phyloP scores from a whole-genome alignment of 768 basidiomycete genomes.

The Hydnum rufescens region DNA sequence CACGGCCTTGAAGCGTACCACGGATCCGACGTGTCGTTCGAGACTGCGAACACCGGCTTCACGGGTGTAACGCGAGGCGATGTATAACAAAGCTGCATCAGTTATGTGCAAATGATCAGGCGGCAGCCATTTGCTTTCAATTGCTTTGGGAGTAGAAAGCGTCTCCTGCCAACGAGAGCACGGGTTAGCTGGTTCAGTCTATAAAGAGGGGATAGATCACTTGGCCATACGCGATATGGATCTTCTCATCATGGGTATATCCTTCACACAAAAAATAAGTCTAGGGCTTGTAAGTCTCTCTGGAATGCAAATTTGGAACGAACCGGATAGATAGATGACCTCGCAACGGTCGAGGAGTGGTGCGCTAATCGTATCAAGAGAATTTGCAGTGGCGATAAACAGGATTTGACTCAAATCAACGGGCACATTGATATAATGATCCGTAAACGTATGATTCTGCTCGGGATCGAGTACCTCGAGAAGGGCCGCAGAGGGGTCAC shows the following conservation, averaged over 20 bases:
- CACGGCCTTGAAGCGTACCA: conserved; percentile 85
- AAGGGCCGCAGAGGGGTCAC: conserved; percentile 78
- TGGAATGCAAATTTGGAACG: no score
- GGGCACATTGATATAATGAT: conserved; percentile 44
- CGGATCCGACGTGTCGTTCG: conserved; percentile 68
- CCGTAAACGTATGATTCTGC: conserved; percentile 43
- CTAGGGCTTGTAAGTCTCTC: no score
- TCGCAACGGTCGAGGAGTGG: conserved; percentile 84
- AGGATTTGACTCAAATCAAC: conserved; percentile 75
- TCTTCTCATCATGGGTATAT: conserved; percentile 81
- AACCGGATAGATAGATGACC: conserved; percentile 58
- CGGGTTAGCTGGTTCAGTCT: neutral
- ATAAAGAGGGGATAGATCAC: neutral
- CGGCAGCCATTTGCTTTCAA: conserved; percentile 56
- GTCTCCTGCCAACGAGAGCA: conserved; percentile 18
- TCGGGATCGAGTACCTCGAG: conserved; percentile 89
- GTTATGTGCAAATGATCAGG: conserved; percentile 40
- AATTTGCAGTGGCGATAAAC: conserved; percentile 86
- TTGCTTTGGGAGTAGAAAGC: conserved; percentile 82
- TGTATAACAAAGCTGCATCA: conserved; percentile 46
- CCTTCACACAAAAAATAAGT: conserved; percentile 26
- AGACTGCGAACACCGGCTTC: conserved; percentile 88
- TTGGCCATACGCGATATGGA: conserved; percentile 43
- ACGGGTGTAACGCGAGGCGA: conserved; percentile 65
- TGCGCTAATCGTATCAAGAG: conserved; percentile 70